phyloP scores from a whole-genome alignment of 2,329 filamentous ascomycete genomes.

The Botryotinia narcissicola region DNA sequence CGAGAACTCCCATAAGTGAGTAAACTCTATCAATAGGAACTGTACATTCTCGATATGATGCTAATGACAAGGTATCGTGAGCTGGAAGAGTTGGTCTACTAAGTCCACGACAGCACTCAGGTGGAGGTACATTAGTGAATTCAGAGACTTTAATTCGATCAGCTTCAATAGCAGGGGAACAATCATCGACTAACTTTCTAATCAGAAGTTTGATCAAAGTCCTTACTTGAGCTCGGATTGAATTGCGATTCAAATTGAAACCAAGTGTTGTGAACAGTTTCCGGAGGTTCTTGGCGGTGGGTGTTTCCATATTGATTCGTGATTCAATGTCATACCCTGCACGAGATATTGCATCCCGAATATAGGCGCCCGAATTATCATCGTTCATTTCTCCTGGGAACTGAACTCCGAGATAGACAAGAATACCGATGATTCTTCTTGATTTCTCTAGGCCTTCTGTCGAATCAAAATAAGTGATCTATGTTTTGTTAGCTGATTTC shows the following conservation, averaged over 20 bases:
- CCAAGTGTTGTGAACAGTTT: conserved; percentile 17
- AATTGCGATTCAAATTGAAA: neutral
- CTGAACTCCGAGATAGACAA: conserved; percentile 17
- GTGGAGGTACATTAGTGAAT: conserved; percentile 18
- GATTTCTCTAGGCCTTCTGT: conserved; percentile 17
- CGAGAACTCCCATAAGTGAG: conserved; percentile 39
- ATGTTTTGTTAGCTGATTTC: conserved; percentile 4
- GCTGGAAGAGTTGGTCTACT: conserved; percentile 33
- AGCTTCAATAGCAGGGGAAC: conserved; percentile 1
- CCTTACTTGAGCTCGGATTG: conserved; percentile 16
- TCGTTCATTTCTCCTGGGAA: conserved; percentile 22
- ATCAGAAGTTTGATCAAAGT: conserved; percentile 21
- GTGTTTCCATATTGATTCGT: neutral
- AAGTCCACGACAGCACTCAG: conserved; percentile 21
- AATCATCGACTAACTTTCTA: conserved; percentile 17
- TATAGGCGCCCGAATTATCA: conserved; percentile 18
- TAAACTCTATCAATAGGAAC: conserved; percentile 37
- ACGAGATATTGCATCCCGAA: conserved; percentile 19
- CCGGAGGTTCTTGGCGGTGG: conserved; percentile 5
- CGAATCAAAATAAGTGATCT: conserved; percentile 21
- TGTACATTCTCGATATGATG: conserved; percentile 33
- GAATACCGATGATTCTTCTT: conserved; percentile 21
- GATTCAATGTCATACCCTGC: conserved; percentile 22
- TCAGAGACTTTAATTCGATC: conserved; percentile 18
- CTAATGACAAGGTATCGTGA: conserved; percentile 33